These are phyloP conservation scores for Bryopsis sp. DNA, from an alignment of 139 green algal genomes.

Conservation along the genomic window DNA sequence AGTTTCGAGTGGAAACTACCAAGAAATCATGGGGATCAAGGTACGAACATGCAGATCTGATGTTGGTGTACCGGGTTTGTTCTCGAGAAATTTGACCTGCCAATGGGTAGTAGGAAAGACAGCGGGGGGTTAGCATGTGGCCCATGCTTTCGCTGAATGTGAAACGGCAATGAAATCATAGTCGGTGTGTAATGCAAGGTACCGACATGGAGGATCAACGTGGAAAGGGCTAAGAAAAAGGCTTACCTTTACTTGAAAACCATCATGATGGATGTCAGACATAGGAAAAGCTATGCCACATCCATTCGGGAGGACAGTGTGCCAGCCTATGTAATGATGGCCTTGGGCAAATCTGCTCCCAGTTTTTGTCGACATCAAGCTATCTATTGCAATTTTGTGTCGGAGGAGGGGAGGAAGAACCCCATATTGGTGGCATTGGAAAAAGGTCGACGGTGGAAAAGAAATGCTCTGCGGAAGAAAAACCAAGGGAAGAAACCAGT, in stretches of 20 bases:
- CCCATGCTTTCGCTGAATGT: no score
- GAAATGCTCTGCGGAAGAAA: background rate
- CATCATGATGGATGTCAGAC: constrained; percentile 7
- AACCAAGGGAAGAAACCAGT: constrained; percentile 14
- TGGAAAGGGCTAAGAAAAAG: constrained; percentile 13
- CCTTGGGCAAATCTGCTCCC: background rate
- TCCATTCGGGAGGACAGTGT: constrained; percentile 12
- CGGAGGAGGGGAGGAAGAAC: background rate
- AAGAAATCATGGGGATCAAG: no score
- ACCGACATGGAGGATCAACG: constrained; percentile 6
- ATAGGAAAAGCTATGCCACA: background rate
- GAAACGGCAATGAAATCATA: no score
- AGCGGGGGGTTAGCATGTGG: no score
- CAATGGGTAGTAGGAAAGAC: no score
- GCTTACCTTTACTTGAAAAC: constrained; percentile 5
- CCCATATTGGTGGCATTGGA: background rate
- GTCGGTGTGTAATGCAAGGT: no score
- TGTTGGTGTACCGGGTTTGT: no score
- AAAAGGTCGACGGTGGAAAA: background rate
- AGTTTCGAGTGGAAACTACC: no score
- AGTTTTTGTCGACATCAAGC: constrained; percentile 15
- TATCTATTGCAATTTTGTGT: background rate
- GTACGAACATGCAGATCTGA: no score
- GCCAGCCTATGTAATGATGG: constrained; percentile 17
- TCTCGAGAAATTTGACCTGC: no score